These are phyloP conservation scores for Fagopyrum tataricum DNA, from an alignment of 148 eudicot genomes.

Conservation along the genomic window DNA sequence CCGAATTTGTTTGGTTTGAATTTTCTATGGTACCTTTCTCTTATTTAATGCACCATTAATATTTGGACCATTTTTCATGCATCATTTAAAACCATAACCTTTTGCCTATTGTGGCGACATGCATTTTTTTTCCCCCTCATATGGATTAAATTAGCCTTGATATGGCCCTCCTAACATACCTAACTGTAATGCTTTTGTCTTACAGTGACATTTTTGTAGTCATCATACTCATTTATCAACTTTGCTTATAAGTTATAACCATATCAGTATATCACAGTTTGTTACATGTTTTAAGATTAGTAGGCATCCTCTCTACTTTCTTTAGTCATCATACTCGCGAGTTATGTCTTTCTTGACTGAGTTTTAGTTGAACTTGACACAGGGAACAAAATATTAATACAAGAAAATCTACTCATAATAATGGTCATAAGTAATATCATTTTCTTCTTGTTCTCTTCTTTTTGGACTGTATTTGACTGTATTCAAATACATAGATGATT, in stretches of 20 bases:
- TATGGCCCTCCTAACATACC: not conserved
- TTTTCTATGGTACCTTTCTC: not conserved
- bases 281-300: too few species aligned
- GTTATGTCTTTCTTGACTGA: too few species aligned
- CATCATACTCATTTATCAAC: not conserved
- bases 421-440: not conserved
- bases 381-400: too few species aligned
- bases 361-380: too few species aligned
- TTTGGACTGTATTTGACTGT: not conserved
- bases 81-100: not conserved
- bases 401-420: not conserved
- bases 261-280: too few species aligned
- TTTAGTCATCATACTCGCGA: too few species aligned
- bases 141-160: not conserved
- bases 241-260: too few species aligned
- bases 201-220: not conserved
- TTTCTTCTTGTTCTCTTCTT: not conserved
- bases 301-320: too few species aligned
- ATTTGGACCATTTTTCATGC: not conserved
- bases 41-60: conserved; percentile 4
- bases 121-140: not conserved
- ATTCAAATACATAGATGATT: not conserved
- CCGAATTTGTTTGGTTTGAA: not conserved
- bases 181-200: not conserved
- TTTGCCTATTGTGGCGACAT: not conserved